phyloP scores from a whole-genome alignment of 305 asterid genomes.

The Solanum hybrid region DNA sequence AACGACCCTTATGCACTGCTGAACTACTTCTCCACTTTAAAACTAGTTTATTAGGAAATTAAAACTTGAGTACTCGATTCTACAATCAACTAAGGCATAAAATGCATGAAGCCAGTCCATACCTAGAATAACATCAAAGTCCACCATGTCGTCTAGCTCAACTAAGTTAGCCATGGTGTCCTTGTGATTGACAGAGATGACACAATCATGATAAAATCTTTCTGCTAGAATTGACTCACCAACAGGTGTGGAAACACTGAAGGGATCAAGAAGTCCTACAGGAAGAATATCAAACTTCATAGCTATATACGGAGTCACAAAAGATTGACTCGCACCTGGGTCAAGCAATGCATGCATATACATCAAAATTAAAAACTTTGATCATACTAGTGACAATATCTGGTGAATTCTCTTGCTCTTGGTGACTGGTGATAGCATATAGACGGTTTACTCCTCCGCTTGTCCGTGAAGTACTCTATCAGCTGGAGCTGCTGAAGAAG shows the following conservation, averaged over 20 bases:
- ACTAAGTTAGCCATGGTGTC: background rate
- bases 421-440: background rate
- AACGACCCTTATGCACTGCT: background rate
- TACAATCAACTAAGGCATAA: background rate
- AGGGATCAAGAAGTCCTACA: background rate
- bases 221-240: background rate
- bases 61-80: background rate
- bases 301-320: background rate
- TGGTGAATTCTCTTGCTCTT: background rate
- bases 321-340: background rate
- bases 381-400: background rate
- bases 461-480: background rate
- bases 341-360: background rate
- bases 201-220: background rate
- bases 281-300: background rate
- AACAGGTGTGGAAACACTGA: background rate
- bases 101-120: background rate
- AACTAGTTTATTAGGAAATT: background rate
- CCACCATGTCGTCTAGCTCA: background rate
- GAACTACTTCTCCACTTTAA: background rate
- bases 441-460: background rate
- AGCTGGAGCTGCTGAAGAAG: background rate
- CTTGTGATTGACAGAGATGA: background rate
- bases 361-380: background rate
- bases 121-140: background rate